Evolutionary conservation across 2,329 filamentous ascomycete species (phyloP), one percentile per base, ranked within the genome.

Genomic region (Hymenoscyphus occultus): DNA sequence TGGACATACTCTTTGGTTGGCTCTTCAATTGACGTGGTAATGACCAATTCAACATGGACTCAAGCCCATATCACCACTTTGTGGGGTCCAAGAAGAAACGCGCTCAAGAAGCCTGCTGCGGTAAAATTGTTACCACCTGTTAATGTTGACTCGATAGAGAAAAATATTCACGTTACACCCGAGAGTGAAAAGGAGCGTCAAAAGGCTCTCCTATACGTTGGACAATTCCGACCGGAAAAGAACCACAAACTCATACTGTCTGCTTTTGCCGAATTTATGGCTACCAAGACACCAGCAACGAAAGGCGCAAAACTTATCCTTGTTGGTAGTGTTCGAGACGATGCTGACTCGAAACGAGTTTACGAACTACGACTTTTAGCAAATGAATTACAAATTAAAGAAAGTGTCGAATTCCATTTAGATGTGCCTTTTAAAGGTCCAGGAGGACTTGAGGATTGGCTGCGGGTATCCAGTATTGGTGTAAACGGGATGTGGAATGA

Each of bases 401-500:
- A 96, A 61, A 82, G 84, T 14, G 93, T 97, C 56, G 87, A 92
- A 64, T 99, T 99, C 76, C 86, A 96, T 68, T 88, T 93, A 64
- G 93, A 99, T 76, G 93, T 92, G 0, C 87, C 90, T 32, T 99
- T 94, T 93, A 54, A 54, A 54, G 48, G 48, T 3, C 87, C 90
- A 3, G 86, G 92, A 71, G 91, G 99, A 62, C 82, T 97, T 10
- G 84, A 90, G 39, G 48, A 54, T 54, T 93, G 91, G 86, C 81
- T 98, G 67, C 81, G 86, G 62, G 87, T 82, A 68, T 88, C 90
- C 3, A 94, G 87, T 19, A 86, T 99, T 1, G 95, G 95, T 60
- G 93, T 96, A 39, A 99, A 99, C 72, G 92, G 91, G 74, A 99
- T 99, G 95, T 99, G 95, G 94, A 98, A 97, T 76, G 95, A 99